A percentile compares a stretch with the other conserved stretches of the same genome.
These are phyloP conservation scores for Cladophialophora immunda DNA, from an alignment of 2,329 filamentous ascomycete species.

Conservation along the genomic window DNA sequence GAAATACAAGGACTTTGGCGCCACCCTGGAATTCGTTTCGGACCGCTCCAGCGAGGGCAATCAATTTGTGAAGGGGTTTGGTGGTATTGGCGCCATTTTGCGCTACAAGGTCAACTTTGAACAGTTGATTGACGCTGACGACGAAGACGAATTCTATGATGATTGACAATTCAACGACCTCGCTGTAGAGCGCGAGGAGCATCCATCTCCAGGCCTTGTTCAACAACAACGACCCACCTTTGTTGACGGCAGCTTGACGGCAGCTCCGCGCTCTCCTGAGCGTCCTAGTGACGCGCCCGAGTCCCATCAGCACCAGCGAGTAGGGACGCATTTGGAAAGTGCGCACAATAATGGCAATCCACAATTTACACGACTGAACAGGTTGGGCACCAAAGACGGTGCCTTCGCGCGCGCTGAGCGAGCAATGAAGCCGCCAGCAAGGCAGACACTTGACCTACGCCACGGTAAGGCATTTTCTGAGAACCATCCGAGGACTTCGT, in stretches of 20 bases:
- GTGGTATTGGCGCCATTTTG: constrained; percentile 95
- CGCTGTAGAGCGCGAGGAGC: constrained; percentile 73
- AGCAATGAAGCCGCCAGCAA: constrained; percentile 38
- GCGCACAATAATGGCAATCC: constrained; percentile 16
- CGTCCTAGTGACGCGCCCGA: constrained; percentile 38
- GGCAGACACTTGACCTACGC: constrained; percentile 37
- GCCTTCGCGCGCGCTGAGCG: constrained; percentile 30
- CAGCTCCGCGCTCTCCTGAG: constrained; percentile 45
- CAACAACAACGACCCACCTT: constrained; percentile 8
- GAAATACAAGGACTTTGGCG: constrained; percentile 97
- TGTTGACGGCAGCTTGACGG: constrained; percentile 19
- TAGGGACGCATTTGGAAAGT: constrained; percentile 12
- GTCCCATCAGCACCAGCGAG: constrained; percentile 13
- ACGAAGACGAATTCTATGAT: constrained; percentile 90
- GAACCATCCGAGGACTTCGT: not conserved
- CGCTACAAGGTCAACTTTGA: constrained; percentile 99
- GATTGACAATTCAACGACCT: constrained; percentile 52
- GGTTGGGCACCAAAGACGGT: constrained; percentile 12
- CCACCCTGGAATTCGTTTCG: constrained; percentile 94
- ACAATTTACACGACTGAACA: constrained; percentile 26
- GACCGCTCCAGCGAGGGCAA: constrained; percentile 98
- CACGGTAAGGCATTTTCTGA: constrained; percentile 38
- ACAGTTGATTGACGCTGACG: constrained; percentile 88
- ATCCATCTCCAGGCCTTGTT: constrained; percentile 64
- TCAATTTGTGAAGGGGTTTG: constrained; percentile 99